A percentile compares a stretch with the other conserved stretches of the same genome.
Conservation (phyloP, 225 moss, liverwort and hornwort genomes). For the Climacium dendroides region DNA sequence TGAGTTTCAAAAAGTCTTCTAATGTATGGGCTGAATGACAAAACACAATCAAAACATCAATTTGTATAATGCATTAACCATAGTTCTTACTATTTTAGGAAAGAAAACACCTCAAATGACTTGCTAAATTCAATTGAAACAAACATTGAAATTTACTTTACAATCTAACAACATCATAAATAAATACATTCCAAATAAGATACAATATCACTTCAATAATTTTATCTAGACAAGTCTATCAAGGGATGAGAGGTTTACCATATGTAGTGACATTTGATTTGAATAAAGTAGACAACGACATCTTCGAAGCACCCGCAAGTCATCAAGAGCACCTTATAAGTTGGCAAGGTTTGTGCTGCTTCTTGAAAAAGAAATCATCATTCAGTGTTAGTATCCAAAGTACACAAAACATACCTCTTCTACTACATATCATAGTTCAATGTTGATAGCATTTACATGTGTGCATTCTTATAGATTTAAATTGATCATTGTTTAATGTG, state of each 20-base stretch:
- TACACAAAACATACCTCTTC: not conserved
- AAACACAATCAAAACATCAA: not conserved
- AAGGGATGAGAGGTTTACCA: not conserved
- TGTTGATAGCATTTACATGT: too few relatives aligned
- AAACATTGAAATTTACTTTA: not conserved
- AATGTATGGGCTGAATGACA: not conserved
- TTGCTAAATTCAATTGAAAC: not conserved
- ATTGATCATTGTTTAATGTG: too few relatives aligned
- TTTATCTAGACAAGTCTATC: not conserved
- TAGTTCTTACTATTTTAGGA: not conserved
- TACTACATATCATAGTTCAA: not conserved
- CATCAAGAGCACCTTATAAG: not conserved
- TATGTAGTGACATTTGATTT: not conserved
- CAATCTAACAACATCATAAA: not conserved
- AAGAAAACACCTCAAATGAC: too few relatives aligned
- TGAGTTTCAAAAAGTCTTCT: not conserved
- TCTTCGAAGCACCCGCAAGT: not conserved
- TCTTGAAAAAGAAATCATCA: not conserved
- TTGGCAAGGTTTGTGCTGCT: not conserved
- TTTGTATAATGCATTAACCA: not conserved
- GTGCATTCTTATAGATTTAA: too few relatives aligned
- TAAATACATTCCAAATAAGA: not conserved
- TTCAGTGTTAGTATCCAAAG: not conserved
- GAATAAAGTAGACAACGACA: not conserved
- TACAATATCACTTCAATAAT: not conserved